phyloP scores from a whole-genome alignment of 345 rosid genomes.

The Rhodomyrtus tomentosa region DNA sequence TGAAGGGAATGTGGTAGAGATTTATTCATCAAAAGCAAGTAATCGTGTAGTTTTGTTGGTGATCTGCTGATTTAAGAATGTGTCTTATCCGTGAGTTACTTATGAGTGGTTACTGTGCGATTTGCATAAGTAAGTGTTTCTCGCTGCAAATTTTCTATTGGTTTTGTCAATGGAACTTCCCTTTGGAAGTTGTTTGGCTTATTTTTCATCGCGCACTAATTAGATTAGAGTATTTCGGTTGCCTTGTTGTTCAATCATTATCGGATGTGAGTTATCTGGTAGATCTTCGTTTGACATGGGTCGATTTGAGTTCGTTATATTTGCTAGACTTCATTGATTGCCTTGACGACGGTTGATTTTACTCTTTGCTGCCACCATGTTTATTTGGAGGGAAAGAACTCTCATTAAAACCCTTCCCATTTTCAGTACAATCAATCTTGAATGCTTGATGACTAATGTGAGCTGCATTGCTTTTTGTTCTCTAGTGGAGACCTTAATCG shows the following conservation, averaged over 20 bases:
- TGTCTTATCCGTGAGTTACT: neutral
- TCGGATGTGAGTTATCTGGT: neutral
- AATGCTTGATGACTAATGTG: neutral
- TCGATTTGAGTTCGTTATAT: neutral
- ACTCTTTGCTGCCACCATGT: neutral
- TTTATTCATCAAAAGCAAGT: neutral
- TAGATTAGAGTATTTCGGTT: neutral
- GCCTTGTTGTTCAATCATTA: neutral
- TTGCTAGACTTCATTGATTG: neutral
- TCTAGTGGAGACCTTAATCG: neutral
- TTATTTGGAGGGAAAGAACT: neutral
- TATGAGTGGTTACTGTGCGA: neutral
- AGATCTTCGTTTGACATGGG: neutral
- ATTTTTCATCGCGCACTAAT: neutral
- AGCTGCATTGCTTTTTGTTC: neutral
- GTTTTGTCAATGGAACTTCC: neutral
- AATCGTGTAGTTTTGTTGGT: neutral
- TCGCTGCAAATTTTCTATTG: neutral
- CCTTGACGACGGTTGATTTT: neutral
- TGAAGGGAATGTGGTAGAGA: neutral
- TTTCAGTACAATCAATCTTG: neutral
- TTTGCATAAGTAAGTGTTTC: neutral
- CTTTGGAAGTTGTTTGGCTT: neutral
- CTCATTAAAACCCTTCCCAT: neutral
- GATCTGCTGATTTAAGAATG: neutral